Conservation (phyloP, 192 early-diverging fungal species). For the Dispira parvispora region DNA sequence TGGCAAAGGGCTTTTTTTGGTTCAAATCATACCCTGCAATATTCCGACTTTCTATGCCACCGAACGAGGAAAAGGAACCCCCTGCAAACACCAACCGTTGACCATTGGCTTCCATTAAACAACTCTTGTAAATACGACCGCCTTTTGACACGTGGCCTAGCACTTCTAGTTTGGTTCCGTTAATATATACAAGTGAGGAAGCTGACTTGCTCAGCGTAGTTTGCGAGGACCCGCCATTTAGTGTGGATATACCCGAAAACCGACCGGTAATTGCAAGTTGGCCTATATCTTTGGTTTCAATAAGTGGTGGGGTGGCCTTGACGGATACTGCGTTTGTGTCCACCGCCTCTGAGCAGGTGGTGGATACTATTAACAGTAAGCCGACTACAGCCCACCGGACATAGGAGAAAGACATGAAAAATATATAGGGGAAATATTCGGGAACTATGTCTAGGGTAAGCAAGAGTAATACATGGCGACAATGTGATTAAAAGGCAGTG, state of each 20-base stretch:
- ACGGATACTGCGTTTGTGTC: too few relatives aligned
- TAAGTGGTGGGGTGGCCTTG: not conserved
- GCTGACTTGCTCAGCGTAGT: slow-evolving; percentile 17
- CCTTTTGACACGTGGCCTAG: slow-evolving; percentile 16
- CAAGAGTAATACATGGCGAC: too few relatives aligned
- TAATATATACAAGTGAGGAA: slow-evolving; percentile 22
- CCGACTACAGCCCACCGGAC: too few relatives aligned
- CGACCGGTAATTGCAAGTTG: slow-evolving; percentile 26
- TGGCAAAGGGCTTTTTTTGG: slow-evolving; percentile 16
- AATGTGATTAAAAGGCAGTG: too few relatives aligned
- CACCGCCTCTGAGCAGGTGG: too few relatives aligned
- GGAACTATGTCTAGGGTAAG: too few relatives aligned
- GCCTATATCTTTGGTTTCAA: slow-evolving; percentile 1
- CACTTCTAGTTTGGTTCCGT: slow-evolving; percentile 16
- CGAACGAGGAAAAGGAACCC: slow-evolving; percentile 21
- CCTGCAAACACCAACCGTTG: slow-evolving; percentile 23
- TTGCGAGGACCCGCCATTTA: slow-evolving; percentile 15
- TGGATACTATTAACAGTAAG: too few relatives aligned
- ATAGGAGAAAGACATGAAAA: too few relatives aligned
- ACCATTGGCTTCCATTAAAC: slow-evolving; percentile 21
- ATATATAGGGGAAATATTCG: too few relatives aligned
- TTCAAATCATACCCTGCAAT: slow-evolving; percentile 19
- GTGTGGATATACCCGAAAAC: slow-evolving; percentile 27
- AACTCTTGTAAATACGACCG: slow-evolving; percentile 20
- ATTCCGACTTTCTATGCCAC: slow-evolving; percentile 17